Conservation (phyloP, 345 rosid species). For the Geranium rotundifolium region DNA sequence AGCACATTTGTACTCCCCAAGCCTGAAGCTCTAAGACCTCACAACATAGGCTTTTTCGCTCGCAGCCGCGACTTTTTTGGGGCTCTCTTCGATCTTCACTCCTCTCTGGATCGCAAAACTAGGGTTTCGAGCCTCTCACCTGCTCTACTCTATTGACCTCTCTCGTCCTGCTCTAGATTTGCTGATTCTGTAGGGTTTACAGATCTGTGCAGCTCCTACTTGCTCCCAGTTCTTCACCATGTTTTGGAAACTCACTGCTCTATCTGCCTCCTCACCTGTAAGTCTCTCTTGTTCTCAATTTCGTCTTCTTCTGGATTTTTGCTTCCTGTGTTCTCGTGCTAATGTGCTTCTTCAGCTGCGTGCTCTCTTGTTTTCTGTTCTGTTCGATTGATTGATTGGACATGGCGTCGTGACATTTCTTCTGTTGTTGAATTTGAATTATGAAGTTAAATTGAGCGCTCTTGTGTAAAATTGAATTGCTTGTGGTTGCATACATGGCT, state of each 20-base stretch:
- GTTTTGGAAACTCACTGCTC: conserved; percentile 94
- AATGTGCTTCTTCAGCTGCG: neutral
- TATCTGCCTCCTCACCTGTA: conserved; percentile 90
- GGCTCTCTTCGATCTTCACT: conserved; percentile 28
- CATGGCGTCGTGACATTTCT: neutral
- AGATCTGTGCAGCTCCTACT: conserved; percentile 35
- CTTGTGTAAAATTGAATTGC: neutral
- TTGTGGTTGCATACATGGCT: neutral
- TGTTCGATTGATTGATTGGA: neutral
- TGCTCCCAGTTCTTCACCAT: conserved; percentile 21
- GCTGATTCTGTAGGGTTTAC: conserved; percentile 29
- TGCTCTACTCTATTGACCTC: conserved; percentile 4
- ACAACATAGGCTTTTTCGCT: neutral
- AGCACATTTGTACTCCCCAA: conserved; percentile 11
- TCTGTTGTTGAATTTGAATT: neutral
- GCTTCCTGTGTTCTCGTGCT: conserved; percentile 2
- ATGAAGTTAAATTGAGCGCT: too few species aligned
- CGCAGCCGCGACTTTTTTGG: conserved; percentile 4
- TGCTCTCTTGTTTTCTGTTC: neutral
- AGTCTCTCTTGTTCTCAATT: conserved; percentile 23
- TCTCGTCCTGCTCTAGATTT: conserved; percentile 23
- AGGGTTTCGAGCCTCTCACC: conserved; percentile 18
- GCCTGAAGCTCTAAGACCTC: too few species aligned
- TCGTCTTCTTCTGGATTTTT: neutral
- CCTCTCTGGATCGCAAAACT: conserved; percentile 19